Evolutionary conservation across 2,329 filamentous ascomycete genomes (phyloP).

Genomic region (Seiridium unicorne): DNA sequence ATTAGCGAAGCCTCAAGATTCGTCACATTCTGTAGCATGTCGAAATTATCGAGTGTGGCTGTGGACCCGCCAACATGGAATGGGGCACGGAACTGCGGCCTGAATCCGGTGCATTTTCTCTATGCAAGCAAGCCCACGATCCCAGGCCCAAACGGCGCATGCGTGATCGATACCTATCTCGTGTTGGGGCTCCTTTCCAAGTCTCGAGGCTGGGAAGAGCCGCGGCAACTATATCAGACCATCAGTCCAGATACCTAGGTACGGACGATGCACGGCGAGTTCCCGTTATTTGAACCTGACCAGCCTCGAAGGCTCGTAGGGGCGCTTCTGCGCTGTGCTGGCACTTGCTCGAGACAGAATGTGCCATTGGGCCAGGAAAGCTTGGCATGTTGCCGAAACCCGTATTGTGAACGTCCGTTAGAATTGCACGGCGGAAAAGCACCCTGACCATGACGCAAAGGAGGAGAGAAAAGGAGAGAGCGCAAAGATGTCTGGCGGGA

Average conservation of each 20-base stretch:
- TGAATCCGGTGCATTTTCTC: background rate
- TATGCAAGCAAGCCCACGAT: too few relatives aligned
- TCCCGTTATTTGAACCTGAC: too few relatives aligned
- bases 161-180: too few relatives aligned
- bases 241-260: too few relatives aligned
- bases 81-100: background rate
- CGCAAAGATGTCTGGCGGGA: background rate
- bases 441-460: background rate
- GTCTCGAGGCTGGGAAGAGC: too few relatives aligned
- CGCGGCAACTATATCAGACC: too few relatives aligned
- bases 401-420: background rate
- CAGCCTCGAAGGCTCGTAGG: too few relatives aligned
- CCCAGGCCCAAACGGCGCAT: too few relatives aligned
- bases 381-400: conserved; percentile 2
- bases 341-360: background rate
- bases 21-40: background rate
- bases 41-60: conserved; percentile 8
- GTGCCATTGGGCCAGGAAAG: background rate
- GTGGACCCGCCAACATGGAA: background rate
- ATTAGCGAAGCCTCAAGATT: conserved; percentile 5
- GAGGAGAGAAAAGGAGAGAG: background rate
- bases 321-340: background rate
- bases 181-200: too few relatives aligned
- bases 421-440: background rate
- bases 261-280: too few relatives aligned